phyloP scores from a whole-genome alignment of 179 eudicot genomes.

The Spinacia oleracea region DNA sequence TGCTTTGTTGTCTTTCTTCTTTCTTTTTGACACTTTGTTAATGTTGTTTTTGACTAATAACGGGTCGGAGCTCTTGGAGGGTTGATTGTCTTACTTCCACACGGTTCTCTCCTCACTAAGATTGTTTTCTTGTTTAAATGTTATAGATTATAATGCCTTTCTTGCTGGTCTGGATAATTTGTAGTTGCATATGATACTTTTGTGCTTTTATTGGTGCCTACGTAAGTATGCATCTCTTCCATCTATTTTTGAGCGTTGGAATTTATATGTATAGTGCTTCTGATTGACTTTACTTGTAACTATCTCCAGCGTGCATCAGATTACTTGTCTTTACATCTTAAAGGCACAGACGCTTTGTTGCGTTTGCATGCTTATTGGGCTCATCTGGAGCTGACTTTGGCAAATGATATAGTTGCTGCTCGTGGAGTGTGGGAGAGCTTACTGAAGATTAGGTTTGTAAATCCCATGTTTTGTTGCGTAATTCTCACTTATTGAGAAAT shows the following conservation, averaged over 20 bases:
- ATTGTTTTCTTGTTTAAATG: background rate
- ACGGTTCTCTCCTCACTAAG: background rate
- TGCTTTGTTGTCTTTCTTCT: background rate
- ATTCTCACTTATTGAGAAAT: background rate
- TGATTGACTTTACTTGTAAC: conserved; percentile 19
- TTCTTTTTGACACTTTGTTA: background rate
- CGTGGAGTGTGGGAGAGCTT: conserved; percentile 97
- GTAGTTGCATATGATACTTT: background rate
- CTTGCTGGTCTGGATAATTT: background rate
- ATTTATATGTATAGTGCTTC: conserved; percentile 2
- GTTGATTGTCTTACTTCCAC: background rate
- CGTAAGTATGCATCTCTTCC: background rate
- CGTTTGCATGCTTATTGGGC: conserved; percentile 85
- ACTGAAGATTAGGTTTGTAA: conserved; percentile 66
- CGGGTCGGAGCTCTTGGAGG: background rate
- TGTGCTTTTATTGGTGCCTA: background rate
- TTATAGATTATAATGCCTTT: background rate
- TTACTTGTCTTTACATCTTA: conserved; percentile 63
- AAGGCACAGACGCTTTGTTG: conserved; percentile 64
- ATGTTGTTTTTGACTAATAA: background rate
- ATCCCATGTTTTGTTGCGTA: conserved; percentile 6
- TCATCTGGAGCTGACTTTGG: conserved; percentile 61
- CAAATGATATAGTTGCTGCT: conserved; percentile 74
- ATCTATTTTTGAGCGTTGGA: background rate
- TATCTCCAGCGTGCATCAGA: conserved; percentile 80